Base-by-base conservation (phyloP, 1,284 basidiomycete genomes). In the Ustilago sp. region DNA sequence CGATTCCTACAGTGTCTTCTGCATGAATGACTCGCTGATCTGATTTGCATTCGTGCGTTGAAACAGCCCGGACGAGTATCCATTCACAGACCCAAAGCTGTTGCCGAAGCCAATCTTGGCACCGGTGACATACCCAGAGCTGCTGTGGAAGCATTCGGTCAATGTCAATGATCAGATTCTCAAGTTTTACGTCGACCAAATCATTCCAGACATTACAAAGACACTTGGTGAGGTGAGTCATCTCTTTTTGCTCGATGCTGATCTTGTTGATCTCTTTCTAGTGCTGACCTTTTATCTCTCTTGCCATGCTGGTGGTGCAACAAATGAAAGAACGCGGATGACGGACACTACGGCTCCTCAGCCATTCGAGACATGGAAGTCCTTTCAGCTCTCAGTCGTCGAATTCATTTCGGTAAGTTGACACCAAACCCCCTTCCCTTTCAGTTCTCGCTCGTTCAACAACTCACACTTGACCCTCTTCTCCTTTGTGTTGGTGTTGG, bases 341-440 rank as follows among this genome's bases (percentile, higher is more conserved):
- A 96, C 81, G 94, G 94, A n/a, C 98, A 99, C 87, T 98, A 99
- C 86, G 97, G 97, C 32, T 94, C 92, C 80, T 92, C 95, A 0
- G 94, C 95, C 0, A 95, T 94, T 38, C 90, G 97, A 68, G 97
- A 99, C 84, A 91, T 98, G 47, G 95, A 98, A 86, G 92, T 95
- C 3, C 89, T 99, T 9, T 94, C 97, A 83, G 92, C 95, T 23
- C 91, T 99, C 79, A 94, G 92, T 87, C 92, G 98, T 87, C 91
- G 97, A 41, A 95, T 99, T 59, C 97, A 99, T 87, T 99, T 97
- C 84, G 97, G 95, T 94, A 79, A 68, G 90, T 87, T 9, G 8
- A n/a, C 8, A 32, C 47, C 13, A 50, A 50, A 19, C 28, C 8
- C 7, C 12, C 7, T 50, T 28, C 23, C 8, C 31, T 15, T n/a